A percentile compares a stretch with the other conserved stretches of the same genome.
These are phyloP conservation scores for Bretziella fagacearum DNA, from an alignment of 2,329 filamentous ascomycete species.

Conservation along the genomic window DNA sequence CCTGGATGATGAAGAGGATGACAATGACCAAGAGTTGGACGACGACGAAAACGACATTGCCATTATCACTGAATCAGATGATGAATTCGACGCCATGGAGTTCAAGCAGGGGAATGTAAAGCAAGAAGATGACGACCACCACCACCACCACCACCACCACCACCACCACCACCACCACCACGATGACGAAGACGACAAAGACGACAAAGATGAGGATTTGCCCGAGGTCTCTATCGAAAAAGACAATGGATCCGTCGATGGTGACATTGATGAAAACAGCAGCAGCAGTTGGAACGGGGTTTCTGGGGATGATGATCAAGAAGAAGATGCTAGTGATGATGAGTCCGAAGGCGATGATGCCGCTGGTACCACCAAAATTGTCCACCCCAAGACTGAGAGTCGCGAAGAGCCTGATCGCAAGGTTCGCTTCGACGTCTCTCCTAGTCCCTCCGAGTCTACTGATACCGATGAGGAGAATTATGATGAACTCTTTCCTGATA, in stretches of 20 bases:
- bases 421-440: slow-evolving; percentile 56
- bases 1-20: slow-evolving; percentile 25
- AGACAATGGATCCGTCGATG: slow-evolving; percentile 9
- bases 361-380: neutral
- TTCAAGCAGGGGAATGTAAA: neutral
- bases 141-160: too few relatives aligned
- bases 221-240: neutral
- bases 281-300: slow-evolving; percentile 38
- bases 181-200: slow-evolving; percentile 23
- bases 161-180: too few relatives aligned
- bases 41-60: slow-evolving; percentile 12
- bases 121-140: too few relatives aligned
- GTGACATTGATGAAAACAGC: slow-evolving; percentile 12
- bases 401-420: slow-evolving; percentile 33
- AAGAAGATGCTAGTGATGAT: slow-evolving; percentile 20
- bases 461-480: slow-evolving; percentile 37
- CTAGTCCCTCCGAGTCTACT: slow-evolving; percentile 46
- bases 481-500: slow-evolving; percentile 54
- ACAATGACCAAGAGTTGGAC: slow-evolving; percentile 21
- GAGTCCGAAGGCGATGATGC: slow-evolving; percentile 11
- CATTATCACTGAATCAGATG: slow-evolving; percentile 1
- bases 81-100: slow-evolving; percentile 3
- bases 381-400: neutral
- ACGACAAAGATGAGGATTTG: slow-evolving; percentile 22
- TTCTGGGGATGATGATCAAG: neutral